phyloP scores from a whole-genome alignment of 1,284 basidiomycete species.

The Stygiomarasmius scandens region DNA sequence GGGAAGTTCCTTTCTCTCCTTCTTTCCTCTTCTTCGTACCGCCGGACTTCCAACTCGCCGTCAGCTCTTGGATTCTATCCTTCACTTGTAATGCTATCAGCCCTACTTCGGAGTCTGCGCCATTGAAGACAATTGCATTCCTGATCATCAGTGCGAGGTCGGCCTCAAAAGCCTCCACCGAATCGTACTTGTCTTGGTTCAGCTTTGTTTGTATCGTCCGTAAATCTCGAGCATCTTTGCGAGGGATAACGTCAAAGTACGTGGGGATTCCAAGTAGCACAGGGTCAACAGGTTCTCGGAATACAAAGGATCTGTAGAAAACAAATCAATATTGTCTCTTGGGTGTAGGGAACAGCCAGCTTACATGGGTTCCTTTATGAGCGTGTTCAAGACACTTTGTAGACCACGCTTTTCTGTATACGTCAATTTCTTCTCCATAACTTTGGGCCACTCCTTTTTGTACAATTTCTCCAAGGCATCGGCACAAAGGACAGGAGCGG shows the following conservation, averaged over 20 bases:
- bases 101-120: conserved; percentile 76
- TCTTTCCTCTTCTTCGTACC: conserved; percentile 68
- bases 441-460: conserved; percentile 88
- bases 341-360: conserved; percentile 31
- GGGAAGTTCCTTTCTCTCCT: conserved; percentile 57
- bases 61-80: conserved; percentile 55
- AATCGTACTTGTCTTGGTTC: conserved; percentile 82
- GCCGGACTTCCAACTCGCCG: conserved; percentile 50
- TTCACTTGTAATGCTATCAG: conserved; percentile 52
- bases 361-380: conserved; percentile 75
- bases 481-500: conserved; percentile 75
- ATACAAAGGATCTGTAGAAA: conserved; percentile 67
- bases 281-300: conserved; percentile 86
- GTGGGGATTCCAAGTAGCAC: conserved; percentile 77
- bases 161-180: conserved; percentile 74
- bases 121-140: conserved; percentile 89
- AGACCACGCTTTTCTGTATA: conserved; percentile 84
- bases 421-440: conserved; percentile 73
- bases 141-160: conserved; percentile 85
- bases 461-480: conserved; percentile 75
- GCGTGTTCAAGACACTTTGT: conserved; percentile 69
- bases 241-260: conserved; percentile 82
- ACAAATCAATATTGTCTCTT: conserved; percentile 10
- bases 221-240: conserved; percentile 88
- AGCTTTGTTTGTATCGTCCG: conserved; percentile 82